Evolutionary conservation across 75 land plant species (phyloP).

Genomic region (Cupressus sempervirens): DNA sequence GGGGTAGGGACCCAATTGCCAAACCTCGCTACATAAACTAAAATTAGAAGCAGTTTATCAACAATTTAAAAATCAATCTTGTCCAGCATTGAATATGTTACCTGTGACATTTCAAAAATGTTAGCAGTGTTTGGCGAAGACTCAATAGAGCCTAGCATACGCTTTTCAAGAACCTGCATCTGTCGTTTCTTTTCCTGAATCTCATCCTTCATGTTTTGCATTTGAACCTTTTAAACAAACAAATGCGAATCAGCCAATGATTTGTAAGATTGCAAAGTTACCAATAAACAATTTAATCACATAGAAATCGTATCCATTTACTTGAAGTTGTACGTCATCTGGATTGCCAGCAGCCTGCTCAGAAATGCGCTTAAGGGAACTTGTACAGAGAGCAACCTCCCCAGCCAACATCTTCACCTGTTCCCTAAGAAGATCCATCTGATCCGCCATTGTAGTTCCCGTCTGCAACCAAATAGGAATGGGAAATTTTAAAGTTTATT

Average conservation of each 20-base stretch:
- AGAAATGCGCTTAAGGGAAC: conserved; percentile 75
- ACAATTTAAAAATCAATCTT: neutral
- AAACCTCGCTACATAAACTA: too few species aligned
- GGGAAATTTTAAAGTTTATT: neutral
- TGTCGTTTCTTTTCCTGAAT: conserved; percentile 76
- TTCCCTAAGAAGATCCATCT: conserved; percentile 87
- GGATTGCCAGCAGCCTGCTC: conserved; percentile 74
- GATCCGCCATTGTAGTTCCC: conserved; percentile 81
- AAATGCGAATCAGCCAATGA: conserved; percentile 3
- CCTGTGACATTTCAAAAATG: conserved; percentile 70
- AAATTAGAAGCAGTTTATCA: neutral
- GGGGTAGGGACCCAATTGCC: too few species aligned
- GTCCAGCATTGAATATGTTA: conserved; percentile 14
- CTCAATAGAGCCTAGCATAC: conserved; percentile 66
- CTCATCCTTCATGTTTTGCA: conserved; percentile 69
- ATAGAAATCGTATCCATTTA: neutral
- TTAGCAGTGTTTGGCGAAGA: conserved; percentile 29
- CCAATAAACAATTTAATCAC: neutral
- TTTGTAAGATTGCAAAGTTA: neutral
- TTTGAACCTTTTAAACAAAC: conserved; percentile 47
- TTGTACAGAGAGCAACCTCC: conserved; percentile 75
- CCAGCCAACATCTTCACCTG: conserved; percentile 94
- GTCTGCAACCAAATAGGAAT: conserved; percentile 33
- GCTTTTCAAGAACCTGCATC: conserved; percentile 71
- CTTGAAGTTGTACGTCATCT: conserved; percentile 53